Base-by-base conservation (phyloP, 2,329 filamentous ascomycete species). In the Alternaria sp. region DNA sequence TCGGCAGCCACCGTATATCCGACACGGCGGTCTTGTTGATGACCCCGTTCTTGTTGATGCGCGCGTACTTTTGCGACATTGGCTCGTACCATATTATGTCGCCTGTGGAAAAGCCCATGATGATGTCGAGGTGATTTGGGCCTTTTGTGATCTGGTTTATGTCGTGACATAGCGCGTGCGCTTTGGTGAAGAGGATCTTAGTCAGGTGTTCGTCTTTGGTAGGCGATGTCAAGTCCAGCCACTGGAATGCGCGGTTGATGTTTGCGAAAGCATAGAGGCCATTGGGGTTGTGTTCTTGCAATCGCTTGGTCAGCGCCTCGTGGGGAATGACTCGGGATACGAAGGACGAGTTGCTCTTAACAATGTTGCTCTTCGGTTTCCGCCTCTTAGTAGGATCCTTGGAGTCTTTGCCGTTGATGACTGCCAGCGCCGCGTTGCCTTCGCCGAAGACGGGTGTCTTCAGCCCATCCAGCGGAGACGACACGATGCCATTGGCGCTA, bases 71-170 rank as follows among this genome's bases (percentile, higher is more conserved):
- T 74, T 98, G 95, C 43, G 93, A 95, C 74, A 97, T 92, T 11
- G 96, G 94, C 80, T 99, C 96, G 84, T 96, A 98, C 96, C 96
- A 99, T 66, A 99, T 95, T 51, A 99, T 93, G 79, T 99, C 96
- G 43, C 94, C 93, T 0, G 94, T 96, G 7, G 95, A 97, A 75
- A 97, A 98, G 1, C 96, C 96, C 89, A 99, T 92, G 61, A 97
- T 89, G 19, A 99, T 85, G 77, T 99, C 96, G 45, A 99, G 86
- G 75, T 98, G 95, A 6, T 86, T 89, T 4, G 87, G 77, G 54
- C 88, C 90, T 80, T 95, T 97, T 11, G 94, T 97, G 58, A 92
- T 77, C 46, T 88, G 83, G 76, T 99, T 98, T 45, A 97, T 89
- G 79, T 98, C 95, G 77, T 99, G 96, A 72, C 94, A 97, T 46